Percentiles rank a stretch among this genome's conserved stretches.
Conservation (phyloP, 495 filamentous ascomycete genomes). For the Cercophora newfieldiana region DNA sequence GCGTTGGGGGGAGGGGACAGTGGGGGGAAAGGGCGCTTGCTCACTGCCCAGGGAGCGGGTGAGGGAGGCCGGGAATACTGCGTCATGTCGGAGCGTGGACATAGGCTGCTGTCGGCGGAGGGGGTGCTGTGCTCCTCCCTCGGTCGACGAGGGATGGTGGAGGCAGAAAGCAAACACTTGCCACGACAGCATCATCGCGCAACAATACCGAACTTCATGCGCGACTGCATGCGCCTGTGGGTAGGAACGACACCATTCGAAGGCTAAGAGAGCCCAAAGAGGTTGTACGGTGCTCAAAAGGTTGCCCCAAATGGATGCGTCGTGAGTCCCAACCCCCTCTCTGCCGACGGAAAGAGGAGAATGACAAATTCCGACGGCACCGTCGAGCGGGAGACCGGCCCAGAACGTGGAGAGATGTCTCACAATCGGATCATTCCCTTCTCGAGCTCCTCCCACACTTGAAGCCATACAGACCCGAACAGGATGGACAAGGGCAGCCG, state of each 20-base stretch:
- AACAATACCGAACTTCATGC: neutral
- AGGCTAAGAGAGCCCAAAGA: neutral
- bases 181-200: neutral
- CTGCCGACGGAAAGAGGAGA: neutral
- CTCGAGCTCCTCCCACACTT: neutral
- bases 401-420: neutral
- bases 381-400: neutral
- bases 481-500: neutral
- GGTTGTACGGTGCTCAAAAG: neutral
- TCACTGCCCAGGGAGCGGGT: neutral
- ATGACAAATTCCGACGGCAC: neutral
- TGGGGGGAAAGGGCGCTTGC: too few species aligned
- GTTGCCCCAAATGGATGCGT: neutral
- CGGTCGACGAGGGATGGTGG: neutral
- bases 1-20: too few species aligned
- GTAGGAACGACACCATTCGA: neutral
- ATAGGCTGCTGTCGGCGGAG: neutral
- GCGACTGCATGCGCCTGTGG: neutral
- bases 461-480: neutral
- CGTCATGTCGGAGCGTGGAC: neutral
- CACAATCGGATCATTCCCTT: slow-evolving; percentile 1
- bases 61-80: neutral
- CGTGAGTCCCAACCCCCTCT: neutral
- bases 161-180: neutral
- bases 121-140: neutral